Evolutionary conservation across 345 rosid genomes (phyloP).

Genomic region (Melaleuca quinquenervia): DNA sequence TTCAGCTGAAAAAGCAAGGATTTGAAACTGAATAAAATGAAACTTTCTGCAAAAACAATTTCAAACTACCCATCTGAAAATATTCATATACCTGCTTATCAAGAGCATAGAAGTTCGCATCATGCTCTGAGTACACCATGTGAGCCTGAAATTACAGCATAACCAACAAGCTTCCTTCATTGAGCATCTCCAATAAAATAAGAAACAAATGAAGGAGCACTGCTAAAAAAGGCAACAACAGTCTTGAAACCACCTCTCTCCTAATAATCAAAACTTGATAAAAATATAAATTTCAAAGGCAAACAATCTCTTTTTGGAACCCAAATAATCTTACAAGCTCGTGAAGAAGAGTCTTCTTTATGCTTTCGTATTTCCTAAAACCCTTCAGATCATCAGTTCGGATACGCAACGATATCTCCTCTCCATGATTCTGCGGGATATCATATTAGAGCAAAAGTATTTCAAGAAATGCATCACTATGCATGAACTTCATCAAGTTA

Average conservation of each 20-base stretch:
- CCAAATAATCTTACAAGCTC: slow-evolving; percentile 56
- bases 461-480: neutral
- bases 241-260: neutral
- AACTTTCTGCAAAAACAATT: neutral
- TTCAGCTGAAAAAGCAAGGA: slow-evolving; percentile 39
- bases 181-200: neutral
- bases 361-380: slow-evolving; percentile 89
- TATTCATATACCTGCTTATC: slow-evolving; percentile 62
- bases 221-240: neutral
- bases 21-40: neutral
- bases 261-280: neutral
- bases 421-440: slow-evolving; percentile 66
- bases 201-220: neutral
- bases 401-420: slow-evolving; percentile 93
- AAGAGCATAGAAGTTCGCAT: slow-evolving; percentile 70
- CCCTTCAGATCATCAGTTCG: slow-evolving; percentile 96
- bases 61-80: neutral
- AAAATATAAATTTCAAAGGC: neutral
- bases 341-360: slow-evolving; percentile 82
- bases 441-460: neutral
- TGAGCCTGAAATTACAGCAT: slow-evolving; percentile 59
- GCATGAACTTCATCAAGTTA: neutral
- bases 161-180: neutral
- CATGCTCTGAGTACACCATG: slow-evolving; percentile 89
- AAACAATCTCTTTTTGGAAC: neutral